Evolutionary conservation across 2,329 filamentous ascomycete genomes (phyloP), one percentile per base, ranked within the genome.

Genomic region (Pseudopyrenochaeta lycopersici): DNA sequence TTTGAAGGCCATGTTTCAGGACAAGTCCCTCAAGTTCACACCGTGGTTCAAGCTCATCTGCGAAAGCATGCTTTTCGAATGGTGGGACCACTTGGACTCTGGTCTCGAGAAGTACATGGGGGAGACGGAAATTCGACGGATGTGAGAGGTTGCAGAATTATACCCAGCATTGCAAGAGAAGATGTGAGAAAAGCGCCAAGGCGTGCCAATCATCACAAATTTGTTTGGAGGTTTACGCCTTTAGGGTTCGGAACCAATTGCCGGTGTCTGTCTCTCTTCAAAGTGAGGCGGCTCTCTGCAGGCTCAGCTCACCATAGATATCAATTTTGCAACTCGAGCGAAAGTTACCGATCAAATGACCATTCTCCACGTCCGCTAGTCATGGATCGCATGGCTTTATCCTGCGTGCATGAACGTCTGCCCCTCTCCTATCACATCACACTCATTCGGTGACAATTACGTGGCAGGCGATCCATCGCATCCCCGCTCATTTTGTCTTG

Each of bases 1-100:
- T 67, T 83, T 99, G 63, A 95, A 92, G 83, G 75, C 84, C 65
- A 91, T 94, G 84, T 97, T 99, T 77, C 81, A 88, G 69, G 89
- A 97, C 71, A 86, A 90, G 3, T 83, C 79, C 47, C 83, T 96
- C 67, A 90, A 89, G 69, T 98, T 98, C 77, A 99, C 95, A 0
- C 95, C 95, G 1, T 99, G 95, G 95, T 99, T 99, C 83, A 97
- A 97, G 84, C 88, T 99, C 65, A 98, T 99, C 72, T 99, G 95
- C 84, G 85, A 98, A 77, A 92, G 91, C 43, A 93, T 98, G 91
- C 85, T 99, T 36, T 99, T 96, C 70, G 90, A 97, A 77, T 99
- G 95, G 95, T 99, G 95, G 95, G 82, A 88, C 72, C 88, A 90
- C 78, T 85, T 98, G 51, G 89, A 95, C 66, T 81, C 85, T 20